Evolutionary conservation across 2,329 filamentous ascomycete species (phyloP).

Genomic region (Alternaria postmessia): DNA sequence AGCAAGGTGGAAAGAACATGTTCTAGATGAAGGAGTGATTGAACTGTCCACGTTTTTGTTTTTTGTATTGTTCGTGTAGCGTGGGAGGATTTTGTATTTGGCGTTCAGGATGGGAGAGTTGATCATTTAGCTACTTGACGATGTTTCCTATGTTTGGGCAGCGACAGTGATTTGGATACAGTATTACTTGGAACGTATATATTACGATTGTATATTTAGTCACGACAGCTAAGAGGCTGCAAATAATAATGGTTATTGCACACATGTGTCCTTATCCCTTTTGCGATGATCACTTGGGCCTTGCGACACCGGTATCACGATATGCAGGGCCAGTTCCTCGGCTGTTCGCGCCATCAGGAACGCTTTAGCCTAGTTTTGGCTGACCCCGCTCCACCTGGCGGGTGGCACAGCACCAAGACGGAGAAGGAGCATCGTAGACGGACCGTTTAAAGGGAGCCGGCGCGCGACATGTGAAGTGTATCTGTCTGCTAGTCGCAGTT

Average conservation of each 20-base stretch:
- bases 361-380: constrained; percentile 5
- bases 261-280: background rate
- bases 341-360: background rate
- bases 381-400: background rate
- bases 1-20: constrained; percentile 36
- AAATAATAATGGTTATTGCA: background rate
- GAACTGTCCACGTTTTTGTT: constrained; percentile 10
- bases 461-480: background rate
- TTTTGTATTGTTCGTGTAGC: constrained; percentile 8
- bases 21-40: constrained; percentile 27
- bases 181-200: constrained; percentile 2
- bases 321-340: constrained; percentile 5
- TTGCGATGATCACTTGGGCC: background rate
- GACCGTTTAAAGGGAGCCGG: constrained; percentile 6
- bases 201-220: constrained; percentile 6
- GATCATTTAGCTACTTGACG: background rate
- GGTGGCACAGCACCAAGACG: constrained; percentile 4
- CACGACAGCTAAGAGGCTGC: background rate
- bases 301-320: background rate
- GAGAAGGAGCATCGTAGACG: background rate
- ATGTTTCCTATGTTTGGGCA: constrained; percentile 11
- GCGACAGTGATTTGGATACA: background rate
- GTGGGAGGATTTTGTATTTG: constrained; percentile 16
- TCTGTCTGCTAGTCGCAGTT: background rate
- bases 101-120: constrained; percentile 1